Evolutionary conservation across 2,329 filamentous ascomycete species (phyloP).

Genomic region (Fusarium pininemorale): DNA sequence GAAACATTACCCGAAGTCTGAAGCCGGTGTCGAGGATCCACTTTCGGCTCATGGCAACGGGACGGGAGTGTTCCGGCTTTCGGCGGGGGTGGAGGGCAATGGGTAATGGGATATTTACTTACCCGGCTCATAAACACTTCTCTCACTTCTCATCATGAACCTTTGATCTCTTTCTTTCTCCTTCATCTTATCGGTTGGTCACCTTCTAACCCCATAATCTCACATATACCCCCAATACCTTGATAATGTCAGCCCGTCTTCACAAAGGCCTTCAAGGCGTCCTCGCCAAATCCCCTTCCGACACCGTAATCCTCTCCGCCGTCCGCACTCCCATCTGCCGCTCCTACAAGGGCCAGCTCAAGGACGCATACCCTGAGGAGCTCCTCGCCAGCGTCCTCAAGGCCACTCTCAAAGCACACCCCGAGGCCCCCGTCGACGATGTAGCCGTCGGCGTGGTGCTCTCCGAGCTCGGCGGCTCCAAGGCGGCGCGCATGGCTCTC

Average conservation of each 20-base stretch:
- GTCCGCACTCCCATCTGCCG: constrained; percentile 88
- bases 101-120: constrained; percentile 36
- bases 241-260: constrained; percentile 33
- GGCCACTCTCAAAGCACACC: constrained; percentile 65
- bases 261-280: constrained; percentile 73
- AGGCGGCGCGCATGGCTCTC: constrained; percentile 90
- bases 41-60: constrained; percentile 34
- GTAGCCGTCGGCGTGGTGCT: constrained; percentile 89
- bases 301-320: constrained; percentile 90
- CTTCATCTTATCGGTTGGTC: constrained; percentile 1
- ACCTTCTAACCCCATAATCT: not conserved
- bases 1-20: constrained; percentile 38
- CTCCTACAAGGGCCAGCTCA: constrained; percentile 83
- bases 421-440: constrained; percentile 74
- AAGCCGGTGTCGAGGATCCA: constrained; percentile 31
- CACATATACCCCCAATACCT: not conserved
- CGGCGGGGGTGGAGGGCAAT: constrained; percentile 21
- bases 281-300: constrained; percentile 79
- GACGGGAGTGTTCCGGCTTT: constrained; percentile 23
- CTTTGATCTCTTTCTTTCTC: not conserved
- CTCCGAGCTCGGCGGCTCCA: constrained; percentile 88
- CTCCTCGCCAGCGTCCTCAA: constrained; percentile 74
- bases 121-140: constrained; percentile 25
- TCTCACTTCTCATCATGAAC: constrained; percentile 3
- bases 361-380: constrained; percentile 91